Evolutionary conservation across 768 basidiomycete genomes (phyloP), one percentile per base, ranked within the genome.

Genomic region (Podaxis sp.): DNA sequence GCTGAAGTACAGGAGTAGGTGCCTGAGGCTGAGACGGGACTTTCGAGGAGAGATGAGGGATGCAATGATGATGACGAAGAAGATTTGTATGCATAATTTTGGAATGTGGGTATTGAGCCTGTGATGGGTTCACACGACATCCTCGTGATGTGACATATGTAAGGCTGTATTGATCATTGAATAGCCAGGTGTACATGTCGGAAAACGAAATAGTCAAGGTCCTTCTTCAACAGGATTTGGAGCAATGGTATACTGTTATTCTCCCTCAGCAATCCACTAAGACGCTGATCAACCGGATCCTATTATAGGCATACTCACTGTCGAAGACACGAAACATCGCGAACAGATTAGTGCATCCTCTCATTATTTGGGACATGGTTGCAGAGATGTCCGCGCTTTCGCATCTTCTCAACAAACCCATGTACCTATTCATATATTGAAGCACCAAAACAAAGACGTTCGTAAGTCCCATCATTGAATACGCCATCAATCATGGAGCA

Each of bases 81-180:
- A 28, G 28, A 1, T 28, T 28, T 28, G 28, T 28, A 28, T 28
- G 4, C 28, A 5, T 28, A 28, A 28, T 28, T 28, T 28, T 3
- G 28, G 28, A 28, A 28, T 28, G 24, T 26, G 24, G 24, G 28
- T 28, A 28, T 28, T 28, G 28, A 28, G 28, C 24, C 24, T 26
- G 24, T 26, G 24, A 26, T 26, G 24, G 2, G 24, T 26, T 26
- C 24, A 26, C 24, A 2, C 24, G 2, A 26, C 24, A 26, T 26
- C 24, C 24, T 26, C 24, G 24, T 26, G 24, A 26, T 26, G 24
- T 26, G 24, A 26, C 24, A 26, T 26, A 26, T 26, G 24, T 66
- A 30, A 78, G 82, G 7, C 71, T 91, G 76, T 94, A 57, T 75
- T 93, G 12, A 78, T 80, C 24, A 26, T 26, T 26, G 64, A 85